A percentile compares a stretch with the other conserved stretches of the same genome.
Evolutionary conservation across 139 green algal species (phyloP).

Genomic region (Yamagishiella unicocca): DNA sequence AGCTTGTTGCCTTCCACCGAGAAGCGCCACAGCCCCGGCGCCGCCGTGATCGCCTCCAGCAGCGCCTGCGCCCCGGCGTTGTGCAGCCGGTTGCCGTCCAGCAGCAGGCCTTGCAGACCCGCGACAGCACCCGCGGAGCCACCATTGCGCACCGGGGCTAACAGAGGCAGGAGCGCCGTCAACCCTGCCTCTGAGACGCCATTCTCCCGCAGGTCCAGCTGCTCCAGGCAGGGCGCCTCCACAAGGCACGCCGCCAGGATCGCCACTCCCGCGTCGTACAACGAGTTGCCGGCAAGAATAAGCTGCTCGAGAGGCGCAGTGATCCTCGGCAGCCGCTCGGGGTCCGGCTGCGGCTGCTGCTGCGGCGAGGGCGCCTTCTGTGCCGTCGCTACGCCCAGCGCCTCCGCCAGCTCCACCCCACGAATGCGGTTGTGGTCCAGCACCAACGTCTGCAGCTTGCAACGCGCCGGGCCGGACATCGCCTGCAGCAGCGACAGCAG

Average conservation of each 20-base stretch:
- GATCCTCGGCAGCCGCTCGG: not conserved
- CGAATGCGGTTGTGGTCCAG: slow-evolving; percentile 23
- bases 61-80: slow-evolving; percentile 22
- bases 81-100: slow-evolving; percentile 38
- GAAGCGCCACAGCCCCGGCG: slow-evolving; percentile 35
- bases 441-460: not conserved
- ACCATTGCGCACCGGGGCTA: not conserved
- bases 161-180: slow-evolving; percentile 30
- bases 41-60: slow-evolving; percentile 24
- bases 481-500: slow-evolving; percentile 3
- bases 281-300: slow-evolving; percentile 14
- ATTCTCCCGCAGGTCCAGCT: slow-evolving; percentile 31
- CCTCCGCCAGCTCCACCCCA: not conserved
- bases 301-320: slow-evolving; percentile 36
- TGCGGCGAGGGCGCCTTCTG: not conserved
- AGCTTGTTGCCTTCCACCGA: slow-evolving; percentile 45
- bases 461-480: not conserved
- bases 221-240: slow-evolving; percentile 4
- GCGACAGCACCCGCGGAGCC: not conserved
- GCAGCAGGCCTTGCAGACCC: slow-evolving; percentile 24
- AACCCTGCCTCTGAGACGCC: slow-evolving; percentile 25
- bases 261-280: slow-evolving; percentile 12
- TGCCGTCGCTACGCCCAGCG: not conserved
- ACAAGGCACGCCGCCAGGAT: slow-evolving; percentile 4
- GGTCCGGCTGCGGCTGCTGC: too few species aligned